Evolutionary conservation across 768 basidiomycete genomes (phyloP).

Genomic region (Roridomyces roridus): DNA sequence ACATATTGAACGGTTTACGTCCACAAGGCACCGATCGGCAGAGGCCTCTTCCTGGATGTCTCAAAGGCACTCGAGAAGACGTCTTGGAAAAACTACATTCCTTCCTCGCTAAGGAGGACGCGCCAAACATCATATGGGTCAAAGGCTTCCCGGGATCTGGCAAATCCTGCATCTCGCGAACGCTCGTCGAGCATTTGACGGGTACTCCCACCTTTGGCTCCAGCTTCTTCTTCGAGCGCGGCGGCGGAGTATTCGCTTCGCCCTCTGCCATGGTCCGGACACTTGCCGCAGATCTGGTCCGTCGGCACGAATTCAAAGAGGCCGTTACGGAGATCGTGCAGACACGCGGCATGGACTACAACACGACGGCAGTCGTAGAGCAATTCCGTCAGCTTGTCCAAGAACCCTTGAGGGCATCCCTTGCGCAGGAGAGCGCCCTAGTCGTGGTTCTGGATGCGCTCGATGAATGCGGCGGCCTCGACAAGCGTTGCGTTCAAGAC

Average conservation of each 20-base stretch:
- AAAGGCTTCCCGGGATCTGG: constrained; percentile 32
- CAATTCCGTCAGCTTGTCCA: constrained; percentile 11
- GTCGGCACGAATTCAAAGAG: not conserved
- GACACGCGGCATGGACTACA: constrained; percentile 1
- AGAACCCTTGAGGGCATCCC: constrained; percentile 1
- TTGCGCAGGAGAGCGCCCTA: not conserved
- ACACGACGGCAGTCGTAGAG: not conserved
- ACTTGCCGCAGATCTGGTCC: constrained; percentile 2
- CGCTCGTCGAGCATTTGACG: constrained; percentile 14
- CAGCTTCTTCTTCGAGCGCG: constrained; percentile 22
- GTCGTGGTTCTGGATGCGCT: constrained; percentile 18
- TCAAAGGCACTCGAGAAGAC: constrained; percentile 24
- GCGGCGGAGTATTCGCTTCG: not conserved
- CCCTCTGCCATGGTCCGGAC: constrained; percentile 18
- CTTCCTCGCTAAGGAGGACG: constrained; percentile 42
- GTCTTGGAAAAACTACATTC: constrained; percentile 22
- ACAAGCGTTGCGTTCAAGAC: not conserved
- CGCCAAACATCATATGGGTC: constrained; percentile 35
- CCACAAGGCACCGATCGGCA: constrained; percentile 5
- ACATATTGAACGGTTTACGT: not conserved
- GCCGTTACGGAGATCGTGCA: constrained; percentile 4
- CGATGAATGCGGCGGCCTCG: constrained; percentile 21
- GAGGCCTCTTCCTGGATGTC: constrained; percentile 7
- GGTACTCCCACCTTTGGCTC: not conserved
- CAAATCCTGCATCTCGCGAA: constrained; percentile 31